Base-by-base conservation (phyloP, 2,329 filamentous ascomycete species). In the Chaetomiaceae sp. region DNA sequence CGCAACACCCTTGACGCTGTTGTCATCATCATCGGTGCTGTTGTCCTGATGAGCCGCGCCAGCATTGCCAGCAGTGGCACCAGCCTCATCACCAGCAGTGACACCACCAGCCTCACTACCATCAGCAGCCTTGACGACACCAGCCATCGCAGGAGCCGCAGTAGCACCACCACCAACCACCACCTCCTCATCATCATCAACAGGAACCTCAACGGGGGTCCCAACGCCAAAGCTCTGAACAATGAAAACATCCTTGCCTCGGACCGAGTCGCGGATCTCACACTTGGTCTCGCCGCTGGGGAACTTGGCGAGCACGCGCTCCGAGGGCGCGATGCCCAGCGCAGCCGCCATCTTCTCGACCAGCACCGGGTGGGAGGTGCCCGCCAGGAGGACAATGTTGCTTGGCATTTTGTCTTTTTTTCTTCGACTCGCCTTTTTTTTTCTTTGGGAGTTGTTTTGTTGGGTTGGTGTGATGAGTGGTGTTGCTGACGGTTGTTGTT, bases 211-310 rank as follows among this genome's bases (percentile, higher is more conserved):
- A n/a, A n/a, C n/a, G n/a, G n/a, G n/a, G n/a, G n/a, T 5, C 37
- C 34, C 43, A 5, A 55, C 49, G 12, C 60, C 60, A 41, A 62
- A 62, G 16, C 64, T 96, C 71, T 97, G 93, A 63, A 99, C 88
- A 66, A 99, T 96, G 73, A 95, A 99, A 66, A 96, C 93, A 81
- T 99, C 93, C 70, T 99, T 99, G 60, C 89, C 93, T 62, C 93
- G 86, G 45, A 99, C 92, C 9, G 90, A 96, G 71, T 97, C 93
- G 67, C 90, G 81, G 64, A 99, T 95, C 71, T 97, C 93, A 57
- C 95, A 92, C 49, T 92, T 84, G 60, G 88, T 95, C 74, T 97
- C 93, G 60, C 93, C 93, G 46, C 93, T 89, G 27, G 90, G 89
- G 74, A 99, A 99, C 73, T 96, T 96, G 66, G 78, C 81, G 44